Conservation (phyloP, 768 basidiomycete genomes). For the Naganishia vishniacii region DNA sequence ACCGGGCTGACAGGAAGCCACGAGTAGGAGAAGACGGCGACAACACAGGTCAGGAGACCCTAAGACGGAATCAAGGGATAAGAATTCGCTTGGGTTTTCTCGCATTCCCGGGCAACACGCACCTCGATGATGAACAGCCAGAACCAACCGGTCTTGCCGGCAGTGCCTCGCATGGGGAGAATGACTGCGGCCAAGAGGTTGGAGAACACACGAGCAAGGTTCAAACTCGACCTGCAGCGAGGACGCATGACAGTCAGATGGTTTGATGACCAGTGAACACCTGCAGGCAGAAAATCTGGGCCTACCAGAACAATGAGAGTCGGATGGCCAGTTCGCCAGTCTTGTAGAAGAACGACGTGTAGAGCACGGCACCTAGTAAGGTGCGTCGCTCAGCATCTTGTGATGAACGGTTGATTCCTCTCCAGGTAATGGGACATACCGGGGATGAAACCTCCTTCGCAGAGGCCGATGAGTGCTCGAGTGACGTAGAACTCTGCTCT, state of each 20-base stretch:
- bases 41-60: slow-evolving; percentile 54
- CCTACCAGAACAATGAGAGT: slow-evolving; percentile 26
- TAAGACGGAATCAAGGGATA: slow-evolving; percentile 20
- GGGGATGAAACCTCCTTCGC: no score
- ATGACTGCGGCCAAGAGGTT: slow-evolving; percentile 30
- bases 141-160: slow-evolving; percentile 30
- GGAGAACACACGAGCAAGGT: slow-evolving; percentile 21
- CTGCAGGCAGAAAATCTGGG: no score
- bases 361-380: slow-evolving; percentile 22
- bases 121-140: slow-evolving; percentile 25
- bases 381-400: no score
- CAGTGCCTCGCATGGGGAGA: slow-evolving; percentile 28
- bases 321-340: slow-evolving; percentile 26
- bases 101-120: background rate
- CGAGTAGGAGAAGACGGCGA: slow-evolving; percentile 57
- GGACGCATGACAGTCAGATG: background rate
- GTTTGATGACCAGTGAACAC: background rate
- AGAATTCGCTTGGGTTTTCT: background rate
- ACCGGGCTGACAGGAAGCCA: slow-evolving; percentile 63
- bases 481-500: slow-evolving; percentile 26
- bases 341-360: slow-evolving; percentile 21
- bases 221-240: slow-evolving; percentile 11
- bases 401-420: no score
- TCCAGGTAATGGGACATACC: no score
- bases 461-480: slow-evolving; percentile 26